These are phyloP conservation scores for Pulveroboletus sp. DNA, from an alignment of 1,284 basidiomycete species.

Conservation along the genomic window DNA sequence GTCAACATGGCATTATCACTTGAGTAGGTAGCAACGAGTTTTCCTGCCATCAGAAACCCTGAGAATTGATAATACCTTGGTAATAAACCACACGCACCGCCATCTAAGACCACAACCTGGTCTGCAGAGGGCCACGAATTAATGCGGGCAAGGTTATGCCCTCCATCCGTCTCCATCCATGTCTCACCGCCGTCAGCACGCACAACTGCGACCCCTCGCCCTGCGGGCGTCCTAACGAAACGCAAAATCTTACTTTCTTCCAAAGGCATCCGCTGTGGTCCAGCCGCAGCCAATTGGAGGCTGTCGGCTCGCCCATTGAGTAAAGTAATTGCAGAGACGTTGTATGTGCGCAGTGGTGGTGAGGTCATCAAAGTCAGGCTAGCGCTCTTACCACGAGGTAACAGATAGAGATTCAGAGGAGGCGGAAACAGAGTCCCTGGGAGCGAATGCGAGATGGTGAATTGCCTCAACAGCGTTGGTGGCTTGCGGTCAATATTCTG, in stretches of 20 bases:
- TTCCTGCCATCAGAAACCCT: slow-evolving; percentile 22
- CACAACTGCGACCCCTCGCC: slow-evolving; percentile 64
- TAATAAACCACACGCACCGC: slow-evolving; percentile 41
- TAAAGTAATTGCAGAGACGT: slow-evolving; percentile 52
- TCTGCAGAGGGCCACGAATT: slow-evolving; percentile 53
- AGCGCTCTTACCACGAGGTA: slow-evolving; percentile 45
- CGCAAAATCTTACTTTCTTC: slow-evolving; percentile 52
- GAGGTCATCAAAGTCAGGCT: slow-evolving; percentile 56
- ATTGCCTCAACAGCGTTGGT: slow-evolving; percentile 78
- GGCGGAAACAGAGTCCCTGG: slow-evolving; percentile 44
- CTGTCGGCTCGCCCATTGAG: slow-evolving; percentile 57
- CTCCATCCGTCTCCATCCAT: slow-evolving; percentile 51
- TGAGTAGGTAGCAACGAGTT: slow-evolving; percentile 37
- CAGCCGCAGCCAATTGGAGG: slow-evolving; percentile 40
- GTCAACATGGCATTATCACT: slow-evolving; percentile 41
- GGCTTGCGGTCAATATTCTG: slow-evolving; percentile 88
- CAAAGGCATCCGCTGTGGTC: slow-evolving; percentile 38
- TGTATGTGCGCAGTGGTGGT: slow-evolving; percentile 54
- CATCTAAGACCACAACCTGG: slow-evolving; percentile 61
- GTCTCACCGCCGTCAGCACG: slow-evolving; percentile 57
- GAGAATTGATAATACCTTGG: background rate
- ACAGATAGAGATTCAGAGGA: slow-evolving; percentile 50
- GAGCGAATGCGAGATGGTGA: slow-evolving; percentile 63
- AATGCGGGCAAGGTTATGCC: slow-evolving; percentile 42
- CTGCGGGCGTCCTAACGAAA: slow-evolving; percentile 74